These are phyloP conservation scores for Colletotrichum brevisporum DNA, from an alignment of 2,329 filamentous ascomycete species.

Conservation along the genomic window DNA sequence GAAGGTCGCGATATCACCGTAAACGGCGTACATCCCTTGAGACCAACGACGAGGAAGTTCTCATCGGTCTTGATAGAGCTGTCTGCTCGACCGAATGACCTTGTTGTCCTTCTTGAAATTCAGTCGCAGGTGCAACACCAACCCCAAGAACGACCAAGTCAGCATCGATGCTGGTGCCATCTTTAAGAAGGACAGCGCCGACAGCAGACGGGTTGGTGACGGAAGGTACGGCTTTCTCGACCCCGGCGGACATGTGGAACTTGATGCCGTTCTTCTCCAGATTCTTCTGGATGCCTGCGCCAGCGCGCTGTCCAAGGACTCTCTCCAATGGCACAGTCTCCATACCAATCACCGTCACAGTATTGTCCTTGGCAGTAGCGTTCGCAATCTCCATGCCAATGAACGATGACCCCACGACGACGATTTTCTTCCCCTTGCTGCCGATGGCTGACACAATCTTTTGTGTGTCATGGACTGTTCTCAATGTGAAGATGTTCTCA, in stretches of 20 bases:
- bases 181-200: constrained; percentile 85
- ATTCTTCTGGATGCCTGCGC: constrained; percentile 82
- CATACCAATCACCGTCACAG: constrained; percentile 90
- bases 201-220: constrained; percentile 78
- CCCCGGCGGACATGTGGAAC: constrained; percentile 85
- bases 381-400: constrained; percentile 99
- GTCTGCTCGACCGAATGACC: constrained; percentile 78
- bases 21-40: constrained; percentile 91
- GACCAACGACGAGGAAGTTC: constrained; percentile 80
- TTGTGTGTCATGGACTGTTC: constrained; percentile 82
- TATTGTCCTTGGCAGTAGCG: constrained; percentile 82
- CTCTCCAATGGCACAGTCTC: constrained; percentile 87
- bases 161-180: constrained; percentile 86
- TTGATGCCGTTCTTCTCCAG: constrained; percentile 91
- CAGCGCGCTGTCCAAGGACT: constrained; percentile 86
- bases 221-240: constrained; percentile 86
- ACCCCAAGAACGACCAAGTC: constrained; percentile 94
- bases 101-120: constrained; percentile 85
- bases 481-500: constrained; percentile 87
- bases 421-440: constrained; percentile 89
- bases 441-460: constrained; percentile 85
- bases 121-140: constrained; percentile 88
- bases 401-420: constrained; percentile 92
- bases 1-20: constrained; percentile 96
- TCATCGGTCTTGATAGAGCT: constrained; percentile 89